Evolutionary conservation across 2,329 filamentous ascomycete genomes (phyloP), one percentile per base, ranked within the genome.

Genomic region (Aspergillus versicolor): DNA sequence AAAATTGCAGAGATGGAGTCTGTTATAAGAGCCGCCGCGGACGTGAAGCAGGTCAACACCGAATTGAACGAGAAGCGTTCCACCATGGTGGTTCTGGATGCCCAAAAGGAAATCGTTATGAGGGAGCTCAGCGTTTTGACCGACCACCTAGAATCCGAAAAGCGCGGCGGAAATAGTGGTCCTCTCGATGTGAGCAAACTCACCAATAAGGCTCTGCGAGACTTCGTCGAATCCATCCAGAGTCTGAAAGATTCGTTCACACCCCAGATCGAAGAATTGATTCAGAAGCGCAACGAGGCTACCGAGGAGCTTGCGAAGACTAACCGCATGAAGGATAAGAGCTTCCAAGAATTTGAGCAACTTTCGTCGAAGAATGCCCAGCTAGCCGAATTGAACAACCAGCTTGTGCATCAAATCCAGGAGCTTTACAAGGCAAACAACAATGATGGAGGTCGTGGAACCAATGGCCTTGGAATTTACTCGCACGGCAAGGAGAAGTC

Each of bases 101-200:
- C 92, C 0, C 91, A 97, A 75, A 91, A 92, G 50, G 93, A 97
- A 75, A 92, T 97, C 73, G 93, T 96, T 76, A 90, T 97, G 67
- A 88, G 90, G 41, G 92, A 97, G 73, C 81, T 97, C 17, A 91
- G 96, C 69, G 88, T 93, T 38, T 84, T 97, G 67, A 92, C 91
- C 4, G 91, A 92, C 45, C 93, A 94, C 70, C 86, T 97, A 19
- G 89, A 93, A 70, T 86, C 85, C 52, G 92, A 91, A 54, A 97
- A 96, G 76, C 88, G 91, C 5, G 50, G 55, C 62, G 89, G 89
- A 68, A 85, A 88, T 62, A 88, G 88, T 70, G 86, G 88, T 53
- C 87, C 91, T 5, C 80, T 97, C 58, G 91, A 97, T 67, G 81
- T 93, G 30, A 84, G 85, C 15, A 88, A 91, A 61, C 75, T 88